These are phyloP conservation scores for Chlamydomonas incerta DNA, from an alignment of 139 green algal species.

Conservation along the genomic window DNA sequence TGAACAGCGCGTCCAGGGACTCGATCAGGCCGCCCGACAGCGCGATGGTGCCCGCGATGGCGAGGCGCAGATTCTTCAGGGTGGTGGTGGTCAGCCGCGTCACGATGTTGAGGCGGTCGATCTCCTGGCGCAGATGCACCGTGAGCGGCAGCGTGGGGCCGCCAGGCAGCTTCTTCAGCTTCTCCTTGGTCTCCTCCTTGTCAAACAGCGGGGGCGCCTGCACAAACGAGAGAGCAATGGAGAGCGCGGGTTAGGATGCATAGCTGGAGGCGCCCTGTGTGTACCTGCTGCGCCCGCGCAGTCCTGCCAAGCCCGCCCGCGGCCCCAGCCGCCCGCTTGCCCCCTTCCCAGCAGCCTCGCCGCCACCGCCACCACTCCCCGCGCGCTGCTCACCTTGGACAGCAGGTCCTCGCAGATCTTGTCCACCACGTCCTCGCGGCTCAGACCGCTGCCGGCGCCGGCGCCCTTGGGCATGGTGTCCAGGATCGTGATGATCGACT, in stretches of 20 bases:
- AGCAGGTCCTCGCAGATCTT: constrained; percentile 92
- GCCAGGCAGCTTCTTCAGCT: constrained; percentile 86
- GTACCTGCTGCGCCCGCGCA: too few species aligned
- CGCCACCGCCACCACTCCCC: not conserved
- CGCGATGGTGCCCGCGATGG: constrained; percentile 91
- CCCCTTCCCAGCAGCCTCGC: not conserved
- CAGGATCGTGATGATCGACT: constrained; percentile 82
- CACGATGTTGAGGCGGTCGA: constrained; percentile 91
- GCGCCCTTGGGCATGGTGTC: constrained; percentile 92
- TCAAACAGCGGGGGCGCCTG: constrained; percentile 84
- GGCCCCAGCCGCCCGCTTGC: not conserved
- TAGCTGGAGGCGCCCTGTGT: not conserved
- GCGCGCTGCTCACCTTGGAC: constrained; percentile 66
- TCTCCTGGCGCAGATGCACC: constrained; percentile 94
- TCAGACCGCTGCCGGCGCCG: constrained; percentile 68
- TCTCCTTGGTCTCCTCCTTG: constrained; percentile 88
- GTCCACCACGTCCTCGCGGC: constrained; percentile 94
- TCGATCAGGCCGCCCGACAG: constrained; percentile 84
- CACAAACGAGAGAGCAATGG: not conserved
- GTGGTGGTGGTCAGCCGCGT: constrained; percentile 58
- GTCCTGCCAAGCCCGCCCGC: too few species aligned
- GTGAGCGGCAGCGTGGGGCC: constrained; percentile 86
- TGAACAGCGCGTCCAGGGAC: constrained; percentile 88
- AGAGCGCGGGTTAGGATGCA: not conserved
- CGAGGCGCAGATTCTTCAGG: constrained; percentile 85